Evolutionary conservation across 306 rosid species (phyloP).

Genomic region (Cucumis sativus): DNA sequence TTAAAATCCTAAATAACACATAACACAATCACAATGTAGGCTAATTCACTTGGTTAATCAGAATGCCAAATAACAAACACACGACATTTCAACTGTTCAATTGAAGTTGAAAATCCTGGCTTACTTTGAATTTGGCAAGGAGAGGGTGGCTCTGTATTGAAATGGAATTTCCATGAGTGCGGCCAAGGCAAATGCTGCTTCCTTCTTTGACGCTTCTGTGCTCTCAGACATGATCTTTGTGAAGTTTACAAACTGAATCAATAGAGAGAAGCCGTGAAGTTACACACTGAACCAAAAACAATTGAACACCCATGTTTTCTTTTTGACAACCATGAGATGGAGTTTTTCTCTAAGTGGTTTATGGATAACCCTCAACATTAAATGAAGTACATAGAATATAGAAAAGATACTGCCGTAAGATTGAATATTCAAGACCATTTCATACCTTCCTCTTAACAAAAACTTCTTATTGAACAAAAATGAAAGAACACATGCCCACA

Average conservation of each 20-base stretch:
- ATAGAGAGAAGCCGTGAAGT: background rate
- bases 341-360: too few relatives aligned
- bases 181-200: constrained; percentile 85
- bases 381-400: background rate
- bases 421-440: background rate
- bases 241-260: constrained; percentile 79
- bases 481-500: too few relatives aligned
- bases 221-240: constrained; percentile 80
- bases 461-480: too few relatives aligned
- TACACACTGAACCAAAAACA: background rate
- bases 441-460: background rate
- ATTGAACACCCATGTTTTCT: background rate
- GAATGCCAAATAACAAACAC: too few relatives aligned
- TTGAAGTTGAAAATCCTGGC: background rate
- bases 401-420: background rate
- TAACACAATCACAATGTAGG: too few relatives aligned
- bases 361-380: background rate
- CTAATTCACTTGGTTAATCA: too few relatives aligned
- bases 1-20: too few relatives aligned
- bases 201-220: constrained; percentile 61
- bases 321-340: background rate
- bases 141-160: constrained; percentile 68
- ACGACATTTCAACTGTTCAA: background rate
- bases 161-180: constrained; percentile 95
- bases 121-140: constrained; percentile 30